These are phyloP conservation scores for Tillandsia leiboldiana DNA, from an alignment of 176 grass and related monocot genomes.

Conservation along the genomic window DNA sequence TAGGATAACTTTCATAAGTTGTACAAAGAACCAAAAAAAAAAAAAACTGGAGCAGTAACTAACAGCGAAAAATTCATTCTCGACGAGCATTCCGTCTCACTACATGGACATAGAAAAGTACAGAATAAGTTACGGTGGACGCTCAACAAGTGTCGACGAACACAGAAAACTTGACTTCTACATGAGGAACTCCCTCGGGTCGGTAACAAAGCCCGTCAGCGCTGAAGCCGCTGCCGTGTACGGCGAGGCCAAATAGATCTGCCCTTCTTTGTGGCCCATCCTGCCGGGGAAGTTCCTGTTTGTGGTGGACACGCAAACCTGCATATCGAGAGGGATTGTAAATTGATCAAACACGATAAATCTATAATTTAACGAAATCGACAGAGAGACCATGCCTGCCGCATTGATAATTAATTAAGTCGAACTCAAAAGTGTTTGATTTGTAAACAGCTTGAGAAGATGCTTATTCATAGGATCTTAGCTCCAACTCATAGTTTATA, in stretches of 20 bases:
- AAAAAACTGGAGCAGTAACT: too few species aligned
- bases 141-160: neutral
- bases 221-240: conserved; percentile 68
- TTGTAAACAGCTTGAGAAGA: too few species aligned
- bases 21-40: too few species aligned
- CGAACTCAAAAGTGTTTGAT: too few species aligned
- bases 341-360: neutral
- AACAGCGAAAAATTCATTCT: too few species aligned
- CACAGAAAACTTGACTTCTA: conserved; percentile 3
- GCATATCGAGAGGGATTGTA: conserved; percentile 1
- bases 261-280: conserved; percentile 95
- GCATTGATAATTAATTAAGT: too few species aligned
- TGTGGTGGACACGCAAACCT: conserved; percentile 92
- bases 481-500: too few species aligned
- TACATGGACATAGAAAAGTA: neutral
- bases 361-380: neutral
- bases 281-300: conserved; percentile 93
- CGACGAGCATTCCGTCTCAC: too few species aligned
- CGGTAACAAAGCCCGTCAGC: conserved; percentile 72
- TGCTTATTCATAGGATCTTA: too few species aligned
- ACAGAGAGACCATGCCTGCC: too few species aligned
- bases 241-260: conserved; percentile 89
- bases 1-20: too few species aligned
- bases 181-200: conserved; percentile 71
- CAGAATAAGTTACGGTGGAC: neutral